Evolutionary conservation across 345 rosid species (phyloP), one percentile per base, ranked within the genome.

Genomic region (Dovyalis caffra): DNA sequence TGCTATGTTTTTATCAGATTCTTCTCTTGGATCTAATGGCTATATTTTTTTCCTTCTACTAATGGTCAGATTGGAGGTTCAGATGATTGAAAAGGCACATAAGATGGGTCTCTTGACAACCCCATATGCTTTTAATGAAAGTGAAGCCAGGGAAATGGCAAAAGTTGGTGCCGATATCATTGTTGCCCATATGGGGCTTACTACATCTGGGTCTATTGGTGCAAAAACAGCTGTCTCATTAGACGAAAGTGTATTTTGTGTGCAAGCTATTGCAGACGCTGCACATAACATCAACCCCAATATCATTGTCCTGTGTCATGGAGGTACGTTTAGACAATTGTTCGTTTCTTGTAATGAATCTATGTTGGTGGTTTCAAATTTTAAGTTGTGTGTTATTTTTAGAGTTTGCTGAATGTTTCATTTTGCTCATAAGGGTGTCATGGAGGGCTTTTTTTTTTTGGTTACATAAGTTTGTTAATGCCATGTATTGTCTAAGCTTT

Each of bases 101-200:
- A 83, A 79, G 66, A 84, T 92, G 91, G 99, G 99, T 72, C 82
- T 95, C 25, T 83, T 95, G 84, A 95, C 99, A 28, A 95, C 97
- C 43, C 97, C 97, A 47, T 95, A 95, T 77, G 92, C 97, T 61
- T 95, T 95, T 79, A 86, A 90, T 69, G 72, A 85, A 47, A 78
- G 83, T 66, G 97, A 95, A 86, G 92, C 92, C 62, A 83, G 65
- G 67, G 86, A 91, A 81, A 95, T 95, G 99, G 95, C 95, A 21
- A 90, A 86, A 82, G 99, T 92, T 51, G 97, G 97, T 75, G 99
- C 99, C 71, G 90, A 92, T 85, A 86, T 95, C 62, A 89, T 92
- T 84, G 99, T 95, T 72, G 99, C 97, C 49, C 97, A 92, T 76
- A 92, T 95, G 99, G 99, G 99, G 43, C 89, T 95, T 28, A 95